Evolutionary conservation across 1,284 basidiomycete genomes (phyloP).

Genomic region (Mycena sp.): DNA sequence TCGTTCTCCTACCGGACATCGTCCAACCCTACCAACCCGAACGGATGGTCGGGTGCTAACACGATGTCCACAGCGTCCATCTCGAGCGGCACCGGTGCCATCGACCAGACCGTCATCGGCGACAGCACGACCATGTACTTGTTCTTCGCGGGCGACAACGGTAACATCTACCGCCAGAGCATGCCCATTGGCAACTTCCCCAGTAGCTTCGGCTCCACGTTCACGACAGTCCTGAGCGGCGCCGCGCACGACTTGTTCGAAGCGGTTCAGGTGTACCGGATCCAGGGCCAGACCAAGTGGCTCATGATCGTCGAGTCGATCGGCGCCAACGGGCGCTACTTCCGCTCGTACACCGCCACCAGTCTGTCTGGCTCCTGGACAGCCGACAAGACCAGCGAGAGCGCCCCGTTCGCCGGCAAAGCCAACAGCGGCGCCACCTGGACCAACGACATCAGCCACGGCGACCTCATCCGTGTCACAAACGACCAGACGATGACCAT

Average conservation of each 20-base stretch:
- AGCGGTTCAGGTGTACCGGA: conserved; percentile 27
- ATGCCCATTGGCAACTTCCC: conserved; percentile 33
- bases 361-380: conserved; percentile 30
- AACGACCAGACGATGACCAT: conserved; percentile 16
- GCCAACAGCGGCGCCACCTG: conserved; percentile 23
- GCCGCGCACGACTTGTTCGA: conserved; percentile 25
- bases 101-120: conserved; percentile 27
- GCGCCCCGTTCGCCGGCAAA: conserved; percentile 28
- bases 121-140: conserved; percentile 30
- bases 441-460: conserved; percentile 21
- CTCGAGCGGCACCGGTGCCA: conserved; percentile 6
- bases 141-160: conserved; percentile 31
- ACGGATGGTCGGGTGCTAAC: conserved; percentile 19
- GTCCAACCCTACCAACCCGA: conserved; percentile 21
- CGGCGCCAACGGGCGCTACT: conserved; percentile 30
- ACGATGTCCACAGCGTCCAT: conserved; percentile 11
- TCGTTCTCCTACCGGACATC: conserved; percentile 25
- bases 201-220: conserved; percentile 21
- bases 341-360: conserved; percentile 31
- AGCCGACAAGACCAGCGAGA: conserved; percentile 20
- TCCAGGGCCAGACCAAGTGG: conserved; percentile 24
- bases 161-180: conserved; percentile 27
- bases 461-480: conserved; percentile 16
- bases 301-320: conserved; percentile 32
- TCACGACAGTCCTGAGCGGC: conserved; percentile 16